Evolutionary conservation across 164 flowering plant species (phyloP).

Genomic region (Litsea cubeba): DNA sequence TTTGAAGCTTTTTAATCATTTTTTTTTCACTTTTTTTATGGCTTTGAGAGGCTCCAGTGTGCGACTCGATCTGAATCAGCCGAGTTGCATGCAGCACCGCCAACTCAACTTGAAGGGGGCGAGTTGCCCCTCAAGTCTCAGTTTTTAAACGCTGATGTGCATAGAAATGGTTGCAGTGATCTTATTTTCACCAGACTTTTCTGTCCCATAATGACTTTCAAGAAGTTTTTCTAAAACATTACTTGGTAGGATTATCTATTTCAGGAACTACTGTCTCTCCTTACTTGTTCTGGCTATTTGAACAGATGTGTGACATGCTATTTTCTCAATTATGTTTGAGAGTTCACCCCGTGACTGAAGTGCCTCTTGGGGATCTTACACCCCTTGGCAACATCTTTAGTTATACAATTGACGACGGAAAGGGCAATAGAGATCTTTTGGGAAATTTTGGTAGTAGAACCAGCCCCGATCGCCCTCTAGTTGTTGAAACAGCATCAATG

Average conservation of each 20-base stretch:
- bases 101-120: too few species aligned
- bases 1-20: too few species aligned
- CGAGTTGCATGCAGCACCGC: too few species aligned
- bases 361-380: constrained; percentile 32
- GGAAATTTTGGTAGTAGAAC: constrained; percentile 33
- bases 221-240: background rate
- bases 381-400: constrained; percentile 25
- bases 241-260: background rate
- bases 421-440: constrained; percentile 22
- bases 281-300: constrained; percentile 1
- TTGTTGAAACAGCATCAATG: constrained; percentile 70
- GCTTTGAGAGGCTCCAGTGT: too few species aligned
- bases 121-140: too few species aligned
- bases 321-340: constrained; percentile 91
- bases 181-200: too few species aligned
- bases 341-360: constrained; percentile 41
- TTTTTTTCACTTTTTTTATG: too few species aligned
- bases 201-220: background rate
- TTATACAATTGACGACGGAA: constrained; percentile 27
- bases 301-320: constrained; percentile 94
- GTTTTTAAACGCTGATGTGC: too few species aligned
- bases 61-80: too few species aligned
- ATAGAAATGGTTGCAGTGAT: too few species aligned
- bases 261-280: background rate
- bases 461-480: constrained; percentile 15